phyloP scores from a whole-genome alignment of 2,329 filamentous ascomycete species.

The Alternaria sp. region DNA sequence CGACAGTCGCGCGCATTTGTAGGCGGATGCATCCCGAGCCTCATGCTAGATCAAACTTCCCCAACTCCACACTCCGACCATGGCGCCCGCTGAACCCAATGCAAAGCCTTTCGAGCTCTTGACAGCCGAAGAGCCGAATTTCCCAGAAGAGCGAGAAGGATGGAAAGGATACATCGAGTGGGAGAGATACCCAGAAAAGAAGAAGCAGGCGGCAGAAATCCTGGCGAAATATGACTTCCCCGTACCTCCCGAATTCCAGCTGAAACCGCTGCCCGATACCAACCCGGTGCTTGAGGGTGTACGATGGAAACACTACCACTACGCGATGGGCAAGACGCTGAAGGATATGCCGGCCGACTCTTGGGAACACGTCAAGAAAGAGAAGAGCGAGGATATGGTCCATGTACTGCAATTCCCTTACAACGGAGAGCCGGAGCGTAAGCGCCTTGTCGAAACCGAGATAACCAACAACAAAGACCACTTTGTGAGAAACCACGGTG shows the following conservation, averaged over 20 bases:
- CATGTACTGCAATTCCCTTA: conserved; percentile 57
- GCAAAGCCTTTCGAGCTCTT: conserved; percentile 34
- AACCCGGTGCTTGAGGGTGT: conserved; percentile 55
- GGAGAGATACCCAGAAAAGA: conserved; percentile 67
- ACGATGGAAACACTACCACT: conserved; percentile 55
- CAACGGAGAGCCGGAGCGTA: conserved; percentile 54
- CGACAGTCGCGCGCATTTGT: background rate
- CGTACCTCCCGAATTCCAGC: conserved; percentile 53
- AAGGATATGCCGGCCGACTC: conserved; percentile 61
- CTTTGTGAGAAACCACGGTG: conserved; percentile 75
- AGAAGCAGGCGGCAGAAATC: conserved; percentile 63
- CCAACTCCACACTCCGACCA: conserved; percentile 11
- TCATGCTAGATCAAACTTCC: background rate
- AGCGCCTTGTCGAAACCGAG: conserved; percentile 62
- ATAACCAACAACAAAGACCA: conserved; percentile 68
- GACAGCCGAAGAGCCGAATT: conserved; percentile 39
- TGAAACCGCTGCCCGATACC: conserved; percentile 49
- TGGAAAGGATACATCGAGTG: conserved; percentile 63
- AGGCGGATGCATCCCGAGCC: background rate
- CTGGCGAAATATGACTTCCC: conserved; percentile 60
- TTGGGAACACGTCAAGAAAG: conserved; percentile 53
- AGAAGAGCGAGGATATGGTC: conserved; percentile 56
- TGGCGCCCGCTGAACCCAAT: conserved; percentile 43
- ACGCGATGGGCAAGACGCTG: conserved; percentile 50
- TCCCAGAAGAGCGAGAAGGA: conserved; percentile 53